Evolutionary conservation across 2,329 filamentous ascomycete species (phyloP), one percentile per base, ranked within the genome.

Genomic region (Davidsoniella eucalypti): DNA sequence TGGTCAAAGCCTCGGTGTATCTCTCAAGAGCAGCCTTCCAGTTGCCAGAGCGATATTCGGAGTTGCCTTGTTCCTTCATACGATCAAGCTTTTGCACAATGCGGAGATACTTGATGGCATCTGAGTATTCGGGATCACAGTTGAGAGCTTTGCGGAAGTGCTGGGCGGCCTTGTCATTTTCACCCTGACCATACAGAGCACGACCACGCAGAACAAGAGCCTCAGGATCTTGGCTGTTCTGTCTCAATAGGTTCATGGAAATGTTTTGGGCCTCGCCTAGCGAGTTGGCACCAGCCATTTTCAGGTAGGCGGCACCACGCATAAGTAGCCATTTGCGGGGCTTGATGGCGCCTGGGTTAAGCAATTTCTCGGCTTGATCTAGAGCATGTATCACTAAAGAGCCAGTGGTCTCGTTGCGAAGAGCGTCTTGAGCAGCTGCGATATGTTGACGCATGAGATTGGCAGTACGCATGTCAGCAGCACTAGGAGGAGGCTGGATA

Each of bases 261-360:
- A 96, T 79, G 61, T 88, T 93, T 66, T 94, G 87, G 4, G 87
- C 90, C 64, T 95, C 88, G 33, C 87, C 88, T 6, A 94, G 70
- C 9, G 87, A 81, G 65, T 95, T 95, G 52, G 80, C 76, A 54
- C 85, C 87, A 53, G 84, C 87, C 81, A 96, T 93, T 68, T 88
- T 90, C 54, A 98, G 67, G 60, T 93, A 85, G 8, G 90, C 90
- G 66, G 94, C 86, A 52, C 86, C 90, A 36, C 86, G 80, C 80
- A 98, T 82, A 54, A 96, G 70, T 61, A 84, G 84, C 92, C 92
- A 98, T 67, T 92, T 92, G 61, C 90, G 79, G 37, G 92, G 92
- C 66, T 82, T 84, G 58, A 75, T 72, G 18, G 87, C 86, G n/a
- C 78, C 76, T 9, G 70, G 59, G 9, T 86, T 88, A 4, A 98